Evolutionary conservation across 2,329 filamentous ascomycete genomes (phyloP), one percentile per base, ranked within the genome.

Genomic region (Monilinia aucupariae): DNA sequence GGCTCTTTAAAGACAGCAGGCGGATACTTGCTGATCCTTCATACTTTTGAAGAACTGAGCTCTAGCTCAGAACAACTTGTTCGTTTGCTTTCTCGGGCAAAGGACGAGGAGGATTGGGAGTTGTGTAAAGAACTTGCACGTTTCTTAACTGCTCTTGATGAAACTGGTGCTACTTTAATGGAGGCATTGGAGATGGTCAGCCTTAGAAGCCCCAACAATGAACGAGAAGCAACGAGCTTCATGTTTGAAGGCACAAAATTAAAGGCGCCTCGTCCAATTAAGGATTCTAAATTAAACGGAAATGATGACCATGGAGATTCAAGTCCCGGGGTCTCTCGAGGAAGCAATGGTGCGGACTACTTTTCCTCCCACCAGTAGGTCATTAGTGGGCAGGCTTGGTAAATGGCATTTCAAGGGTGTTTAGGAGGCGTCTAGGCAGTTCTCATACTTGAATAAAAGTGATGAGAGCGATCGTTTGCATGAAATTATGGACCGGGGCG

Each of bases 81-180:
- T 4, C 84, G 92, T 15, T 79, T 99, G 30, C 82, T 99, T 63
- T 85, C 85, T 39, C 81, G 90, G 55, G 94, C 93, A 0, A 93
- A 92, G 71, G 81, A 85, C 39, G 91, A 92, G 74, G 86, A 87
- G 55, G 93, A 97, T 72, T 99, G 92, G 92, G 92, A 97, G 70
- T 78, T 99, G 34, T 97, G 94, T 77, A 94, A 92, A 70, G 94
- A 99, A 75, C 81, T 99, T 34, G 92, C 94, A 13, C 82, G 93
- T n/a, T 99, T 99, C 76, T 78, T 99, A 63, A 92, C 96, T 53
- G 93, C 93, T 6, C 85, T 99, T 71, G 94, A 99, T 72, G 87
- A 91, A 68, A 89, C 86, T 17, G 94, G 94, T 0, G 85, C 88
- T 68, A 93, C 90, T 51, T 79, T 99, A 55, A 80, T 84, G 61